These are phyloP conservation scores for Tolypocladium inflatum DNA, from an alignment of 2,329 filamentous ascomycete species.

Conservation along the genomic window DNA sequence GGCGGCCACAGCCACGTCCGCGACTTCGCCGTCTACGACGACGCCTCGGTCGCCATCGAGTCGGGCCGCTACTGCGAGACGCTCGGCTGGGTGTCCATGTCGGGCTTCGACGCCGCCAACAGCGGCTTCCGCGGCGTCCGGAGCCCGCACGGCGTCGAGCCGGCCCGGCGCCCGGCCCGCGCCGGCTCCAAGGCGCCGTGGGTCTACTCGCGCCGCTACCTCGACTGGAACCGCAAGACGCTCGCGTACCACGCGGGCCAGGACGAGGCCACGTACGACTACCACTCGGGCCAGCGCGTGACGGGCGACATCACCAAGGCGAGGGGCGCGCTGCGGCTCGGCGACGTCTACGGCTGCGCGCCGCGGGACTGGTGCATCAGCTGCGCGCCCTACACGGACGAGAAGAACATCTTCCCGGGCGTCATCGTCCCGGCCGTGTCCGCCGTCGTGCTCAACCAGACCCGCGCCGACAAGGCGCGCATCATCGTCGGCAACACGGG, in stretches of 20 bases:
- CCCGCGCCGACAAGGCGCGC: conserved; percentile 38
- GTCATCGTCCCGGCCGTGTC: conserved; percentile 41
- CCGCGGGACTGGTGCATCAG: conserved; percentile 49
- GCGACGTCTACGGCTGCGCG: conserved; percentile 48
- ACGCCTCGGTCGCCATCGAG: conserved; percentile 50
- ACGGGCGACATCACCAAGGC: conserved; percentile 39
- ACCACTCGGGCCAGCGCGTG: conserved; percentile 32
- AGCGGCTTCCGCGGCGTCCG: conserved; percentile 27
- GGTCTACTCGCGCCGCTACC: conserved; percentile 48
- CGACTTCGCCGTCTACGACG: conserved; percentile 55
- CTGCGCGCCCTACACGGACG: conserved; percentile 41
- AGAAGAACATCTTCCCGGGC: conserved; percentile 41
- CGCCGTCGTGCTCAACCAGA: conserved; percentile 40
- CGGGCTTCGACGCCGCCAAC: conserved; percentile 40
- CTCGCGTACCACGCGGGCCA: conserved; percentile 54
- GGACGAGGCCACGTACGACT: conserved; percentile 40
- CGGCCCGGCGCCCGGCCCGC: conserved; percentile 29
- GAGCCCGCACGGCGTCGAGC: conserved; percentile 26
- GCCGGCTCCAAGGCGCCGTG: conserved; percentile 26
- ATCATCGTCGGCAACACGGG: conserved; percentile 53
- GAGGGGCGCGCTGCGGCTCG: conserved; percentile 45
- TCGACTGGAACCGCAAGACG: conserved; percentile 60
- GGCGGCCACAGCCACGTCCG: conserved; percentile 57
- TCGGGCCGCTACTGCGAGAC: conserved; percentile 61
- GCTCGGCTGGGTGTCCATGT: conserved; percentile 56